Evolutionary conservation across 805 yeast genomes (phyloP), one percentile per base, ranked within the genome.

Genomic region (Ogataea pilisensis): DNA sequence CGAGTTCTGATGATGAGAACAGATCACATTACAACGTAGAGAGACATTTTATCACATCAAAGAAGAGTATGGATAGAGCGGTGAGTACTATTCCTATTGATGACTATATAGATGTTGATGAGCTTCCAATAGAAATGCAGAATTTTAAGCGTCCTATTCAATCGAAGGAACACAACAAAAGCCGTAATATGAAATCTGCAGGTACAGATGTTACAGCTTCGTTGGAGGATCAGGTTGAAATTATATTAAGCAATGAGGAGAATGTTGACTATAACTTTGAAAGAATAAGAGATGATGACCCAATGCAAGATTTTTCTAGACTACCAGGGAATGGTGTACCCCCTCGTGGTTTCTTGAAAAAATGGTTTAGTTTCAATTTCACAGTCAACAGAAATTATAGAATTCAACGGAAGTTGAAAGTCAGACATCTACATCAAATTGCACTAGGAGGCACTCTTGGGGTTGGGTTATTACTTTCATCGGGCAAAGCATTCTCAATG

Each of bases 371-470:
- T 26, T 42, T 50, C 32, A 42, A 39, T 39, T 19, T 47, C 37
- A 38, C 37, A 8, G 30, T 44, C 20, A 53, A 48, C 34, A 47
- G 53, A 29, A 55, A 53, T 31, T 55, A 61, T 29, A 53, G 55
- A 34, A 55, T 80, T 34, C 85, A 79, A 45, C 64, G 90, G 42
- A 78, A 76, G 45, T 64, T 85, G 33, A 72, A 73, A 39, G 77
- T 79, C 22, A 63, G 88, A 18, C 91, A 85, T 58, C 62, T 85
- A 16, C 89, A 84, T 54, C 82, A 84, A 80, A 80, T 85, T 35
- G 85, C 90, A 0, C 66, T 85, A 24, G 88, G 89, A 3, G 91
- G 89, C 2, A 82, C 90, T 0, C 59, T 85, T 5, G 93, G 93
- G 1, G 91, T 85, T 13, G 93, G 95, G 0, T 60, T 85, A 16